Conservation (phyloP, 75 land plant species). For the Larix kaempferi region DNA sequence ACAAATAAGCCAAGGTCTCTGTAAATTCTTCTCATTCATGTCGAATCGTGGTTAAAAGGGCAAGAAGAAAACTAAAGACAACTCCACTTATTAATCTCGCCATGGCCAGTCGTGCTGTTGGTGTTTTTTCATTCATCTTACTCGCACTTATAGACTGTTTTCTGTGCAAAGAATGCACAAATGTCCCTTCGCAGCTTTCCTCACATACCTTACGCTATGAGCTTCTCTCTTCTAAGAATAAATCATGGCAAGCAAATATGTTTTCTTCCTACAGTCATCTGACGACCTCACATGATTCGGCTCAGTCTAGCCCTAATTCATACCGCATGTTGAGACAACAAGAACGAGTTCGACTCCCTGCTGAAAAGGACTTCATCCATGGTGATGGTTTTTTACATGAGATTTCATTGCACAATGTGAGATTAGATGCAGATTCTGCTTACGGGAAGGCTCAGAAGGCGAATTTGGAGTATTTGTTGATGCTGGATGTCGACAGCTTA, state of each 20-base stretch:
- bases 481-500: constrained; percentile 77
- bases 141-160: not conserved
- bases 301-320: constrained; percentile 29
- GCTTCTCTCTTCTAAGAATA: constrained; percentile 30
- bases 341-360: not conserved
- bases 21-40: too few relatives aligned
- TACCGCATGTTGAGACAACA: not conserved
- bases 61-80: not conserved
- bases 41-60: too few relatives aligned
- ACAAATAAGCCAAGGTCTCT: too few relatives aligned
- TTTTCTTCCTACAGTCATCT: constrained; percentile 33
- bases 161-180: constrained; percentile 69
- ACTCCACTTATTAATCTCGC: not conserved
- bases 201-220: constrained; percentile 66
- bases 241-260: constrained; percentile 31
- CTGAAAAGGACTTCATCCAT: not conserved
- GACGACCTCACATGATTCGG: constrained; percentile 34
- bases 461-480: constrained; percentile 79
- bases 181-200: constrained; percentile 48
- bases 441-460: constrained; percentile 77
- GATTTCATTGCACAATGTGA: constrained; percentile 76
- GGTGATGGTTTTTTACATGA: constrained; percentile 41
- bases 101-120: not conserved
- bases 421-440: constrained; percentile 51
- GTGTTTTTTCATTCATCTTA: not conserved